Evolutionary conservation across 306 rosid genomes (phyloP), one percentile per base, ranked within the genome.

Genomic region (Cucumis melo): DNA sequence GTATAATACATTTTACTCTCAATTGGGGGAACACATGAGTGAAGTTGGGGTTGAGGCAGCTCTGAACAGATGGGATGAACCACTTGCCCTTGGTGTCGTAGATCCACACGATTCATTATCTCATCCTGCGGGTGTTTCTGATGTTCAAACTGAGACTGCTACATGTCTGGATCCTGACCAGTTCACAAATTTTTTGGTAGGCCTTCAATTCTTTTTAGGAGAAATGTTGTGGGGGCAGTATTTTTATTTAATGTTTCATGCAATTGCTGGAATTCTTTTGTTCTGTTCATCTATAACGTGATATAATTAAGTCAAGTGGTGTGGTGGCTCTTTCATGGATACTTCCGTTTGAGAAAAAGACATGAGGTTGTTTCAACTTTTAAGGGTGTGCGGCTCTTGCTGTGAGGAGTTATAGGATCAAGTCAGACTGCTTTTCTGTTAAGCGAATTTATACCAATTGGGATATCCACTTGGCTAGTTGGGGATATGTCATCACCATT

Each of bases 51-150:
- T 95, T 73, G 86, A 84, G 58, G 90, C 93, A 66, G 81, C 89
- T 9, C 81, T 90, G 66, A 95, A 92, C 76, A 85, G 90, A 84
- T 95, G 98, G 99, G 85, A 85, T 77, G 96, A 92, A 62, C 88
- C 93, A 77, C 84, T 95, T 65, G 82, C 96, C 74, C 84, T 95
- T 46, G 90, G 99, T 70, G 76, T 87, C 87, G 91, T 95, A 79
- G 99, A 95, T 81, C 99, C 93, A 46, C 99, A 95, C 53, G 99
- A 92, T 92, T 92, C 99, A 66, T 80, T 95, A 82, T 95, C 99
- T 82, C 99, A 95, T 82, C 96, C 99, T 39, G 97, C 98, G 8
- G 99, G 99, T 85, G 97, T 89, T 48, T 89, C 97, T 77, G 99
- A 92, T 76, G 97, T 81, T 68, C 98, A 90, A 84, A 86, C 97